phyloP scores from a whole-genome alignment of 257 asterid genomes.

The Eucommia ulmoides region DNA sequence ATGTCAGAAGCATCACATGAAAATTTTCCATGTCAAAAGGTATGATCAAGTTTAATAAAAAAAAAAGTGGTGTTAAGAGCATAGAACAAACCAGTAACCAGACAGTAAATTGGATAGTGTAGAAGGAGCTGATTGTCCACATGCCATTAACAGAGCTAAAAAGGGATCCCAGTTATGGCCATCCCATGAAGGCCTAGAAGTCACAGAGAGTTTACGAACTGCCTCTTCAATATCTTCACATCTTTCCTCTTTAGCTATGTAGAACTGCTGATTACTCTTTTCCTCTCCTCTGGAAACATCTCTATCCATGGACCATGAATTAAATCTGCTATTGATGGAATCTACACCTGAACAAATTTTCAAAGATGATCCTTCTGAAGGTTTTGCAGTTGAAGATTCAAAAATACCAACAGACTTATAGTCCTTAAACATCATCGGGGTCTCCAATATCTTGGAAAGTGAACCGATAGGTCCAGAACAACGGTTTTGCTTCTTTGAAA shows the following conservation, averaged over 20 bases:
- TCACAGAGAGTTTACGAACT: constrained; percentile 56
- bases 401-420: constrained; percentile 13
- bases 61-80: constrained; percentile 2
- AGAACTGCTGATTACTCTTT: too few relatives aligned
- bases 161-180: constrained; percentile 49
- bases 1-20: constrained; percentile 1
- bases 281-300: constrained; percentile 20
- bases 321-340: constrained; percentile 21
- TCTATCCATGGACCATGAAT: constrained; percentile 26
- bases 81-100: constrained; percentile 54
- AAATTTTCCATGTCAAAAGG: too few relatives aligned
- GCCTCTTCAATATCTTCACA: constrained; percentile 51
- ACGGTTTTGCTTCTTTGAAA: constrained; percentile 39
- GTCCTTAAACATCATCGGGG: constrained; percentile 30
- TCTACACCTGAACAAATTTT: constrained; percentile 20
- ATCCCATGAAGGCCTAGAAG: constrained; percentile 43
- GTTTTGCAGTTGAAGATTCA: constrained; percentile 20
- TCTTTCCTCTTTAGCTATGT: constrained; percentile 27
- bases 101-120: constrained; percentile 37
- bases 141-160: constrained; percentile 75
- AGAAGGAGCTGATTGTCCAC: constrained; percentile 73
- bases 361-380: constrained; percentile 20
- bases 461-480: constrained; percentile 47
- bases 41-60: too few relatives aligned
- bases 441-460: constrained; percentile 68